Percentiles rank a stretch among this genome's conserved stretches.
Evolutionary conservation across 2,329 filamentous ascomycete genomes (phyloP).

Genomic region (Thielaviopsis populi): DNA sequence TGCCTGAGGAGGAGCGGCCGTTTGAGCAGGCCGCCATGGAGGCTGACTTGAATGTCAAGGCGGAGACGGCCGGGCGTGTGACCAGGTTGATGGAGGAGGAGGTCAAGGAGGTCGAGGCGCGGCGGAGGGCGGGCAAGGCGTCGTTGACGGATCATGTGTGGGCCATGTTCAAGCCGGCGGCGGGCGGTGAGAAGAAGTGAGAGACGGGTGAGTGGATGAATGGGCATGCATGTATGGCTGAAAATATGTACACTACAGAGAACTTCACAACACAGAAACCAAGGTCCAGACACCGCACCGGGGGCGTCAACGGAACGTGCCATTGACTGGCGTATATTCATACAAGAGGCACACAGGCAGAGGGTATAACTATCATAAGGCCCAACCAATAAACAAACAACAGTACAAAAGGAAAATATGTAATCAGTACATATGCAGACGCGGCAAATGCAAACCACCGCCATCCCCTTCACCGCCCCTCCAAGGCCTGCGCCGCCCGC

Average conservation of each 20-base stretch:
- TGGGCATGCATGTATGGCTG: background rate
- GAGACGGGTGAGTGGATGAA: background rate
- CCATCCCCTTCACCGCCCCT: slow-evolving; percentile 26
- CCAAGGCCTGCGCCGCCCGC: slow-evolving; percentile 41
- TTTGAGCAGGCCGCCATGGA: slow-evolving; percentile 49
- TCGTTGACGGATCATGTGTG: slow-evolving; percentile 30
- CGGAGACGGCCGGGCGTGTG: slow-evolving; percentile 42
- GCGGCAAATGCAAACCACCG: background rate
- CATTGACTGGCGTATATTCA: background rate
- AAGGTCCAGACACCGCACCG: background rate
- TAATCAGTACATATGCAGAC: background rate
- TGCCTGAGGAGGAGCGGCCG: slow-evolving; percentile 42
- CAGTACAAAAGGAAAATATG: background rate
- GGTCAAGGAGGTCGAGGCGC: slow-evolving; percentile 36
- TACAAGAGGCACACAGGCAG: background rate
- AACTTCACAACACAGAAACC: background rate
- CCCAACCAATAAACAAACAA: slow-evolving; percentile 9
- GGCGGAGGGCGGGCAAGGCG: slow-evolving; percentile 41
- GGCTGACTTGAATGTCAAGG: slow-evolving; percentile 46
- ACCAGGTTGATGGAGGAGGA: slow-evolving; percentile 41
- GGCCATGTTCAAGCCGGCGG: slow-evolving; percentile 21
- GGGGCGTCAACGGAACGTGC: background rate
- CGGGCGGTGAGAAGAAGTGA: background rate
- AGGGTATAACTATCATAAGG: slow-evolving; percentile 12
- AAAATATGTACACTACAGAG: background rate